A percentile compares a stretch with the other conserved stretches of the same genome.
phyloP scores from a whole-genome alignment of 1,284 basidiomycete genomes.

The Porogramme epimiltina region DNA sequence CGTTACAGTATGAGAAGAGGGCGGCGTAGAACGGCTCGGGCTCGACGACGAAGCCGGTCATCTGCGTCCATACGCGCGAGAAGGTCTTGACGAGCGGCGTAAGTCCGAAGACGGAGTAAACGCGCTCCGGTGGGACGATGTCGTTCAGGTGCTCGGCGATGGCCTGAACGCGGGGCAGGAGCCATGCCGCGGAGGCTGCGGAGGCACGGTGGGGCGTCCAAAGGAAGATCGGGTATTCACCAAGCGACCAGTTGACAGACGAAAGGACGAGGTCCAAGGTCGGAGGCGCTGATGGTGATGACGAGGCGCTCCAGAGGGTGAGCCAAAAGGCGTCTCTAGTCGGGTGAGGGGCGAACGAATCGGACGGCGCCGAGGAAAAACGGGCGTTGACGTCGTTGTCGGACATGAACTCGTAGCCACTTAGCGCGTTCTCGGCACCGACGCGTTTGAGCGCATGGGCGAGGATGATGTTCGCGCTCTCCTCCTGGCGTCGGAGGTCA shows the following conservation, averaged over 20 bases:
- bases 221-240: constrained; percentile 54
- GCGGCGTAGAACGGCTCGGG: constrained; percentile 47
- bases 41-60: constrained; percentile 36
- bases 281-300: constrained; percentile 31
- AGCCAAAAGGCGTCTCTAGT: constrained; percentile 45
- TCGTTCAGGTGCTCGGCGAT: constrained; percentile 38
- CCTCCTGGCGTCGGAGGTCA: constrained; percentile 44
- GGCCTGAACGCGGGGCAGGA: constrained; percentile 36
- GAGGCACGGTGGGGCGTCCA: constrained; percentile 41
- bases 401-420: constrained; percentile 38
- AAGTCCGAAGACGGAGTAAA: constrained; percentile 45
- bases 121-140: constrained; percentile 43
- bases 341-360: constrained; percentile 22
- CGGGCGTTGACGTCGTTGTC: constrained; percentile 36
- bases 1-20: constrained; percentile 42
- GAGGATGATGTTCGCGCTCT: constrained; percentile 53
- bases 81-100: constrained; percentile 40
- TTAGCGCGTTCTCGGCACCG: constrained; percentile 38
- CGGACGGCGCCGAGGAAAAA: constrained; percentile 23
- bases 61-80: constrained; percentile 37
- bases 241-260: constrained; percentile 45
- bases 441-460: constrained; percentile 50
- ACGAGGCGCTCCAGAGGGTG: constrained; percentile 45
- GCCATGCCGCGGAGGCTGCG: constrained; percentile 35
- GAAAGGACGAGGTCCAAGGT: constrained; percentile 49